These are phyloP conservation scores for Cydonia oblonga DNA, from an alignment of 331 rosid species.

Conservation along the genomic window DNA sequence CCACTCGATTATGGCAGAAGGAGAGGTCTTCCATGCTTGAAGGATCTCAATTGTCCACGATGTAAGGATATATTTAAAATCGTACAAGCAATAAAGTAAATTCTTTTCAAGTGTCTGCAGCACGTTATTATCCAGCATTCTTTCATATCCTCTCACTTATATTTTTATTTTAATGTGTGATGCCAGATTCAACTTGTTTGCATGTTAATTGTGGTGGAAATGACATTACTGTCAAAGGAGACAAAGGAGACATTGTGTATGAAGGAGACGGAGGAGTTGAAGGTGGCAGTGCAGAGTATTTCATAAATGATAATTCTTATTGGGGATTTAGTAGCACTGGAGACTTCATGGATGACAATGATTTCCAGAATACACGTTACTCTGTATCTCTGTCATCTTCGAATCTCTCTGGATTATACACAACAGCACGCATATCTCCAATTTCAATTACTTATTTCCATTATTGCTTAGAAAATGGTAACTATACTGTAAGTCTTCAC, in stretches of 20 bases:
- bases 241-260: slow-evolving; percentile 23
- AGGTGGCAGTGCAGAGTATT: slow-evolving; percentile 56
- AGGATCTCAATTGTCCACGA: slow-evolving; percentile 43
- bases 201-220: slow-evolving; percentile 74
- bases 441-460: slow-evolving; percentile 66
- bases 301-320: slow-evolving; percentile 1
- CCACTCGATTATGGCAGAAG: slow-evolving; percentile 24
- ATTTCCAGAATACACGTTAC: slow-evolving; percentile 48
- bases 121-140: neutral
- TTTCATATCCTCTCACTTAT: neutral
- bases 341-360: slow-evolving; percentile 74
- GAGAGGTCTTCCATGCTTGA: slow-evolving; percentile 45
- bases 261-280: slow-evolving; percentile 50
- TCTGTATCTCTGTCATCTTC: slow-evolving; percentile 27
- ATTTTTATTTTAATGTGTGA: neutral
- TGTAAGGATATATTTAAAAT: slow-evolving; percentile 36
- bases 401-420: slow-evolving; percentile 39
- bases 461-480: slow-evolving; percentile 77
- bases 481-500: slow-evolving; percentile 58
- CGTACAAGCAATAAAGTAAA: neutral
- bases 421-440: slow-evolving; percentile 59
- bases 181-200: slow-evolving; percentile 71
- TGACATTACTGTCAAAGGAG: slow-evolving; percentile 28
- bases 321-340: slow-evolving; percentile 98
- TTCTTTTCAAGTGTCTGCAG: neutral